Conservation (phyloP, 148 eudicot species). For the Salicornia ramosissima region DNA sequence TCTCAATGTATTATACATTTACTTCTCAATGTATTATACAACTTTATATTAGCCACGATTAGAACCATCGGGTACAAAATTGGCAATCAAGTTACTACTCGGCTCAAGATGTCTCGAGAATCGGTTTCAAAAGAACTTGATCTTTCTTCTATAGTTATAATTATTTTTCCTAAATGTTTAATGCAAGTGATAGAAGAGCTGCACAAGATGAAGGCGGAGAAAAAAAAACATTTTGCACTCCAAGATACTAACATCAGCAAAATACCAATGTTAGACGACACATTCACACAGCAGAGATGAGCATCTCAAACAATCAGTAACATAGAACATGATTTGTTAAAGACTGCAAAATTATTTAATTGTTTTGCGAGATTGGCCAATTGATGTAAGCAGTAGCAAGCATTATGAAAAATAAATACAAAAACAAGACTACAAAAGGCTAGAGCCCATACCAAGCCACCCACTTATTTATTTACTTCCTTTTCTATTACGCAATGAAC, state of each 20-base stretch:
- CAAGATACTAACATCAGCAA: neutral
- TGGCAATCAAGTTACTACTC: neutral
- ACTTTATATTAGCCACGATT: neutral
- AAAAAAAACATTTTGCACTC: too few species aligned
- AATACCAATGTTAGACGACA: neutral
- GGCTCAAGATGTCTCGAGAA: neutral
- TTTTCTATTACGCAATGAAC: neutral
- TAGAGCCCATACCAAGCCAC: slow-evolving; percentile 6
- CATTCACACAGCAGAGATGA: neutral
- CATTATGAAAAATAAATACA: too few species aligned
- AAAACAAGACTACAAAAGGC: neutral
- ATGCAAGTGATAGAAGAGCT: too few species aligned
- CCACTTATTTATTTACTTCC: too few species aligned
- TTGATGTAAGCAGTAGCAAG: neutral
- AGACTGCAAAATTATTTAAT: neutral
- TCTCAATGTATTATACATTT: neutral
- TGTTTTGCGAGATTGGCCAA: neutral
- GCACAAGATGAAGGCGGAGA: too few species aligned
- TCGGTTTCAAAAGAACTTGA: neutral
- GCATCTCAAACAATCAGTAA: slow-evolving; percentile 3
- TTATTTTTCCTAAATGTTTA: too few species aligned
- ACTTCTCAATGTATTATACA: neutral
- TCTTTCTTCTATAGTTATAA: too few species aligned
- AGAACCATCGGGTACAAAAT: neutral
- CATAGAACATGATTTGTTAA: neutral